Percentiles rank a stretch among this genome's conserved stretches.
Conservation (phyloP, 805 yeast genomes). For the Phaffomyces antillensis region DNA sequence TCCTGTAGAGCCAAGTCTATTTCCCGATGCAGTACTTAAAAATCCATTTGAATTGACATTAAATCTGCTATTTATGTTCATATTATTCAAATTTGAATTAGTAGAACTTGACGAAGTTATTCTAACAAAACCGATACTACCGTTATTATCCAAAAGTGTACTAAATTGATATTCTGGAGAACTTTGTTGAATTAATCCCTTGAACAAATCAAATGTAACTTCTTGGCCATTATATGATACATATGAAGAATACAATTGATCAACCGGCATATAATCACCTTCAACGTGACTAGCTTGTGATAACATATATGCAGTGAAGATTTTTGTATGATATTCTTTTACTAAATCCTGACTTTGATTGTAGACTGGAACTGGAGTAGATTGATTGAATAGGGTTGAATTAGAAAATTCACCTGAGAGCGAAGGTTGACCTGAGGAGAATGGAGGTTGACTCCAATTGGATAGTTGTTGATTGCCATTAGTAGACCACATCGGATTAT, state of each 20-base stretch:
- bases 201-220: conserved; percentile 6
- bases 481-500: too few species aligned
- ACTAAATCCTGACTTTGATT: conserved; percentile 3
- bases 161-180: conserved; percentile 11
- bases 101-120: conserved; percentile 1
- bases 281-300: conserved; percentile 3
- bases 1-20: not conserved
- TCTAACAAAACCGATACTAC: conserved; percentile 13
- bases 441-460: not conserved
- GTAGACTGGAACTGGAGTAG: not conserved
- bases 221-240: conserved; percentile 3
- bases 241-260: conserved; percentile 4
- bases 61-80: not conserved
- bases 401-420: not conserved
- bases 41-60: not conserved
- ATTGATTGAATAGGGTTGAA: not conserved
- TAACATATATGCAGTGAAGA: conserved; percentile 7
- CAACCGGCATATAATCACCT: conserved; percentile 7
- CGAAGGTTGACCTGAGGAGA: not conserved
- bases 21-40: not conserved
- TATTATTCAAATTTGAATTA: not conserved
- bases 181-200: conserved; percentile 8
- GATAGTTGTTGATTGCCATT: not conserved
- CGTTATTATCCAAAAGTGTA: conserved; percentile 6
- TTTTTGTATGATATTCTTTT: conserved; percentile 7